Percentiles rank a stretch among this genome's conserved stretches.
Evolutionary conservation across 2,329 filamentous ascomycete species (phyloP).

Genomic region (Aspergillus aculeatus): DNA sequence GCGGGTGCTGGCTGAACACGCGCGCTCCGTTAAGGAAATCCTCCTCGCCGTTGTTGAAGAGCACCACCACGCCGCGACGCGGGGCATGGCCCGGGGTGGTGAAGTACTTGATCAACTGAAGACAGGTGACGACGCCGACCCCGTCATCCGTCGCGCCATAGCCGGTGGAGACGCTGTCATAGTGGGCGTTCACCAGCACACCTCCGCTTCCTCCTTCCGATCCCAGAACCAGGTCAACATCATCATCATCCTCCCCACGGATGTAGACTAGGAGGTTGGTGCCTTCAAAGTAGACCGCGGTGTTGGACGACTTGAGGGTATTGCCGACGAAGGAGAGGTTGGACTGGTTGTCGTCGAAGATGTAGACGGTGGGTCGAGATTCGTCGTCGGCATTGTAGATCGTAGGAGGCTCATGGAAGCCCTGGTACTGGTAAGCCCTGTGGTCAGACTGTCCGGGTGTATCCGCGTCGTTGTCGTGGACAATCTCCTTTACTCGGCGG

Average conservation of each 20-base stretch:
- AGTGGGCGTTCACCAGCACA: conserved; percentile 91
- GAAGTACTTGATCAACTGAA: conserved; percentile 87
- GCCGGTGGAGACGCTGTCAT: conserved; percentile 88
- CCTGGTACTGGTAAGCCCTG: too few species aligned
- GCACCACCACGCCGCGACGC: conserved; percentile 73
- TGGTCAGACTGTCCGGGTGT: too few species aligned
- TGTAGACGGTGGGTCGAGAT: conserved; percentile 45
- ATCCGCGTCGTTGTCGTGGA: conserved; percentile 46
- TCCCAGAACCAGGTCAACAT: conserved; percentile 69
- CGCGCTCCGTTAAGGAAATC: conserved; percentile 85
- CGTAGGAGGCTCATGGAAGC: conserved; percentile 45
- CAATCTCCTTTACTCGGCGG: conserved; percentile 66
- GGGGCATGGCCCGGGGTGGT: conserved; percentile 70
- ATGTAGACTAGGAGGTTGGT: conserved; percentile 92
- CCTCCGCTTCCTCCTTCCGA: conserved; percentile 59
- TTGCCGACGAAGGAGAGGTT: conserved; percentile 70
- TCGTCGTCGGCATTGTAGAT: conserved; percentile 19
- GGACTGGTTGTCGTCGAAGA: conserved; percentile 76
- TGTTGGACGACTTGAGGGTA: conserved; percentile 34
- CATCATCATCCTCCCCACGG: conserved; percentile 72
- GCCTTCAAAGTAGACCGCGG: conserved; percentile 81
- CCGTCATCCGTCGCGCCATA: conserved; percentile 94
- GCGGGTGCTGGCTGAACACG: conserved; percentile 78
- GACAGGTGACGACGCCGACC: conserved; percentile 78
- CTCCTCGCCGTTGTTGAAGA: conserved; percentile 96